Percentiles rank a stretch among this genome's conserved stretches.
Conservation (phyloP, 345 rosid genomes). For the Salix dunnii region DNA sequence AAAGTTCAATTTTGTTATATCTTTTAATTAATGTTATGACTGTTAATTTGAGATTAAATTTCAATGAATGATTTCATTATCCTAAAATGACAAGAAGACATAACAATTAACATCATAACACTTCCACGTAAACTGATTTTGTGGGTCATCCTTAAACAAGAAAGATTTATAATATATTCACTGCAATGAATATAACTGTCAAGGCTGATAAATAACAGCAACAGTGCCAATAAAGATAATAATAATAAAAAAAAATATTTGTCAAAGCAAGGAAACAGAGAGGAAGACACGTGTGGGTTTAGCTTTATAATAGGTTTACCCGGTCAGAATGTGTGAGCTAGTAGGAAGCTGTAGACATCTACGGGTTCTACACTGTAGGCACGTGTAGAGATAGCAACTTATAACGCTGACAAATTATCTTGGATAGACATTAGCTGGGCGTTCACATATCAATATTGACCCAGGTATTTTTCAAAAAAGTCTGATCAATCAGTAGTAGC, state of each 20-base stretch:
- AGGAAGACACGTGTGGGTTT: not conserved
- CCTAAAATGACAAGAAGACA: not conserved
- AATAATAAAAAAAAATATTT: not conserved
- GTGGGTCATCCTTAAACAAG: too few species aligned
- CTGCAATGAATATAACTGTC: not conserved
- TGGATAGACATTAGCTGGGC: not conserved
- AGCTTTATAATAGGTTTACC: constrained; percentile 5
- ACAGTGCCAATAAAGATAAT: too few species aligned
- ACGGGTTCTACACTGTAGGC: constrained; percentile 3
- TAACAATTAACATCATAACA: too few species aligned
- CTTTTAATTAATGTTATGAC: not conserved
- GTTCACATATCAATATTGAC: too few species aligned
- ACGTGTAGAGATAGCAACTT: constrained; percentile 10
- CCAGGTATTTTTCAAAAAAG: too few species aligned
- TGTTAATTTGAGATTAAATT: not conserved
- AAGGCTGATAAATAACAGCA: too few species aligned
- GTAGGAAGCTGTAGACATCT: not conserved
- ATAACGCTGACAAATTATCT: not conserved
- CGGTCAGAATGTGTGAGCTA: constrained; percentile 9
- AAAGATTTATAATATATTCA: not conserved
- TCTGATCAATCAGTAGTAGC: too few species aligned
- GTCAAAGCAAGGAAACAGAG: not conserved
- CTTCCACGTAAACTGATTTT: too few species aligned
- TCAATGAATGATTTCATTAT: not conserved
- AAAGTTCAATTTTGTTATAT: not conserved